Percentiles rank a stretch among this genome's conserved stretches.
Conservation (phyloP, 1,284 basidiomycete genomes). For the Naganishia sp. region DNA sequence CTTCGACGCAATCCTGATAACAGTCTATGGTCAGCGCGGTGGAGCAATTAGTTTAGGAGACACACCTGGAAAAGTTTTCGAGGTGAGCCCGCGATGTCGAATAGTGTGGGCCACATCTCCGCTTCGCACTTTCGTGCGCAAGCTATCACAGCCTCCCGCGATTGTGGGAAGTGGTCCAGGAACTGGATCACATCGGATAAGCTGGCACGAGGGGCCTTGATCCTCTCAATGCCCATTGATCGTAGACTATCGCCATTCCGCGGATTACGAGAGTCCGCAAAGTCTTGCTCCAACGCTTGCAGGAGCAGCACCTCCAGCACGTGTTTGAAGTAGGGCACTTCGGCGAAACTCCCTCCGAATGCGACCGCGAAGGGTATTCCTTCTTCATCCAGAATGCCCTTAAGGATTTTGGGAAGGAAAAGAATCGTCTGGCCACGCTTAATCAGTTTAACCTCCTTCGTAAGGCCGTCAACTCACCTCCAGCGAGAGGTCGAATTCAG, state of each 20-base stretch:
- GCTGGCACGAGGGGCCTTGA: not conserved
- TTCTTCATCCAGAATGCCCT: slow-evolving; percentile 2
- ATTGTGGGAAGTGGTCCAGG: slow-evolving; percentile 87
- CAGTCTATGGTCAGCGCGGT: too few relatives aligned
- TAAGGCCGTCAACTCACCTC: not conserved
- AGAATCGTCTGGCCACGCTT: slow-evolving; percentile 5
- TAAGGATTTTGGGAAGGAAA: slow-evolving; percentile 12
- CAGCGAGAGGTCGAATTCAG: not conserved
- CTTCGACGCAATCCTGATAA: slow-evolving; percentile 4
- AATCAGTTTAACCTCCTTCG: slow-evolving; percentile 3
- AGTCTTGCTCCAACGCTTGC: slow-evolving; percentile 89
- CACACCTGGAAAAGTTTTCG: slow-evolving; percentile 82
- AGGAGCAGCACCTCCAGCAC: slow-evolving; percentile 92
- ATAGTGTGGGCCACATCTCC: slow-evolving; percentile 83
- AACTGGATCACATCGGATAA: slow-evolving; percentile 67
- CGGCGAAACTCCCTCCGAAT: slow-evolving; percentile 83
- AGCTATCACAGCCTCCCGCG: slow-evolving; percentile 89
- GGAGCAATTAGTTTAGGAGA: not conserved
- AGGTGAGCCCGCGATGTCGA: slow-evolving; percentile 86
- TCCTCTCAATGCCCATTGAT: not conserved
- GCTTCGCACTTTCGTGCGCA: slow-evolving; percentile 98
- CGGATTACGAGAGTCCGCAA: slow-evolving; percentile 44
- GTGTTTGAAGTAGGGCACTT: slow-evolving; percentile 90
- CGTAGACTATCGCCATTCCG: not conserved
- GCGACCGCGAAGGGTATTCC: slow-evolving; percentile 74